Base-by-base conservation (phyloP, 768 basidiomycete genomes). In the Suillus brevipes region DNA sequence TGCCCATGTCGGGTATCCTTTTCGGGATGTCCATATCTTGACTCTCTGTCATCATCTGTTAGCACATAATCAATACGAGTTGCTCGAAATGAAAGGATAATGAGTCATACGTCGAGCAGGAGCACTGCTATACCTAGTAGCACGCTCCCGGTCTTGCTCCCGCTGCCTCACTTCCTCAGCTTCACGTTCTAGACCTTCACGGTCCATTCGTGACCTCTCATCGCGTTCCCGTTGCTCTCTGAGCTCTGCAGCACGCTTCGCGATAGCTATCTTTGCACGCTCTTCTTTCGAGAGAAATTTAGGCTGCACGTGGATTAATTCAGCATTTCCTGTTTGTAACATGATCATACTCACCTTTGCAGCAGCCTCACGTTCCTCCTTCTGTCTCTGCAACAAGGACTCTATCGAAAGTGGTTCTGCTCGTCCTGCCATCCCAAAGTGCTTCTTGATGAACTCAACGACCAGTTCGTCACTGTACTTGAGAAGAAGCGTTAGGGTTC, bases 251-350 rank as follows among this genome's bases (percentile, higher is more conserved):
- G 89, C 85, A 16, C 97, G 89, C 70, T 93, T 92, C 18, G 89
- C 88, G 66, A 98, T 91, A 4, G 97, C 97, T 42, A 97, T 78
- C 72, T 87, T 87, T 20, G 93, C 94, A 58, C 97, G 87, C 72
- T 97, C 92, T 68, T 95, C 93, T 78, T 93, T 99, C 3, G 92
- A 87, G 16, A 99, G 82, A 81, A 99, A 99, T 77, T 88, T 97
- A 42, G 97, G 97, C 95, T 98, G 56, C 20, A 25, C 36, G 66
- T 57, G 13, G 37, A 36, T 14, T 43, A 43, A 53, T 59, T 67
- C 58, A 66, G 67, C 36, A 38, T 34, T 10, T 34, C 18, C 10
- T 38, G 1, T 40, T 57, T 43, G 10, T 6, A 28, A 55, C 8
- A 23, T 18, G 9, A 1, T 38, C 1, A 9, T n/a, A 74, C 76